Evolutionary conservation across 1,284 basidiomycete genomes (phyloP).

Genomic region (Cystobasidiaceae sp.): DNA sequence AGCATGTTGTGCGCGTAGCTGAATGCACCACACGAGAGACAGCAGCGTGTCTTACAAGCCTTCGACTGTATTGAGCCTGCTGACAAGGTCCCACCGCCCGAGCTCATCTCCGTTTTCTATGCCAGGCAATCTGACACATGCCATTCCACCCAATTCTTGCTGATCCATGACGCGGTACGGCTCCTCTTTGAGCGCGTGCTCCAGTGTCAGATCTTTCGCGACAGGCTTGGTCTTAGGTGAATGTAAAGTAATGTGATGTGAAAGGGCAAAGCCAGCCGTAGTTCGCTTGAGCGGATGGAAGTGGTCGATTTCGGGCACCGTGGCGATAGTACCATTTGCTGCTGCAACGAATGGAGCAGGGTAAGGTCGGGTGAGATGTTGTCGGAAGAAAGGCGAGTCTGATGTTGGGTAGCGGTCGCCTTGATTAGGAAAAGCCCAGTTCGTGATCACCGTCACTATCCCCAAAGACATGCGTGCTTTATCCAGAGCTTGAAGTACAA

Average conservation of each 20-base stretch:
- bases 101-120: conserved; percentile 20
- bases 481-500: conserved; percentile 55
- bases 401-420: conserved; percentile 52
- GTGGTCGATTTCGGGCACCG: conserved; percentile 1
- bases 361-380: conserved; percentile 40
- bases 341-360: conserved; percentile 28
- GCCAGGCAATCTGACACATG: conserved; percentile 20
- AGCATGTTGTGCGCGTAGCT: too few relatives aligned
- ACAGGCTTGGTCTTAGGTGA: conserved; percentile 31
- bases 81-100: conserved; percentile 23
- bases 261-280: conserved; percentile 43
- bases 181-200: conserved; percentile 16
- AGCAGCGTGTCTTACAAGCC: conserved; percentile 14
- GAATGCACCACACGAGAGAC: too few relatives aligned
- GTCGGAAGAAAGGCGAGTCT: conserved; percentile 54
- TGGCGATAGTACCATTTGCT: neutral
- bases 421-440: conserved; percentile 53
- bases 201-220: neutral
- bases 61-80: conserved; percentile 7
- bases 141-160: conserved; percentile 25
- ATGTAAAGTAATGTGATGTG: conserved; percentile 53
- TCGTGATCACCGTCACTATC: conserved; percentile 58
- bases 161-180: conserved; percentile 23
- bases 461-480: conserved; percentile 53
- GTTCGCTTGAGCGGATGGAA: neutral